Percentiles rank a stretch among this genome's conserved stretches.
Evolutionary conservation across 305 asterid genomes (phyloP).

Genomic region (Solanum chacoense): DNA sequence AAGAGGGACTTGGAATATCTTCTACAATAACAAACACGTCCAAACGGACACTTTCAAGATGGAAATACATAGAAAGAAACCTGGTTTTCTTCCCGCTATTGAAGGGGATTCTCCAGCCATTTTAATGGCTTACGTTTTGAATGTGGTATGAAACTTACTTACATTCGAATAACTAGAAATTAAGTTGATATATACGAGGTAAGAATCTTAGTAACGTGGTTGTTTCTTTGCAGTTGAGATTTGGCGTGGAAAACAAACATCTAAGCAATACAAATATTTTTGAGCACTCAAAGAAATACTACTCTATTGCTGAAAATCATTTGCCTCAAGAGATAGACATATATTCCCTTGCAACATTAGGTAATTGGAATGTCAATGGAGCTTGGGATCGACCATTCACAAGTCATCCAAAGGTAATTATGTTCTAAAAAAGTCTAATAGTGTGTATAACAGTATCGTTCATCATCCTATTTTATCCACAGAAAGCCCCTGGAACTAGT

Average conservation of each 20-base stretch:
- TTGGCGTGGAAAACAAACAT: constrained; percentile 36
- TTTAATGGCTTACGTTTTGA: constrained; percentile 10
- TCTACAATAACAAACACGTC: constrained; percentile 17
- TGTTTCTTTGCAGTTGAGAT: constrained; percentile 36
- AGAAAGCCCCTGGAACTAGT: constrained; percentile 60
- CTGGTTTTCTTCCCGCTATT: constrained; percentile 18
- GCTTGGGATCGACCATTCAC: constrained; percentile 65
- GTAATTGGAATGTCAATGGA: constrained; percentile 40
- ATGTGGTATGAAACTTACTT: background rate
- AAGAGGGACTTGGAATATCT: constrained; percentile 5
- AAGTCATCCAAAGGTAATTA: constrained; percentile 60
- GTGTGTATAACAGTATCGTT: background rate
- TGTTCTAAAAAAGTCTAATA: background rate
- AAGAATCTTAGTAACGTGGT: background rate
- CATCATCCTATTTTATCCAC: background rate
- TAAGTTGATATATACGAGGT: background rate
- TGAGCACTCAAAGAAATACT: constrained; percentile 54
- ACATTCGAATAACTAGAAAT: background rate
- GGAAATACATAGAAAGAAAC: constrained; percentile 14
- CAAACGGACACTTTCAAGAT: constrained; percentile 10
- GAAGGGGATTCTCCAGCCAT: constrained; percentile 24
- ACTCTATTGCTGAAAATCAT: constrained; percentile 49
- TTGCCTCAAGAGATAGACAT: constrained; percentile 51
- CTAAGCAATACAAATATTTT: constrained; percentile 55
- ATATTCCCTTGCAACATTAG: constrained; percentile 31